phyloP scores from a whole-genome alignment of 2,329 filamentous ascomycete genomes.

The Chrysosporium keratinophilum region DNA sequence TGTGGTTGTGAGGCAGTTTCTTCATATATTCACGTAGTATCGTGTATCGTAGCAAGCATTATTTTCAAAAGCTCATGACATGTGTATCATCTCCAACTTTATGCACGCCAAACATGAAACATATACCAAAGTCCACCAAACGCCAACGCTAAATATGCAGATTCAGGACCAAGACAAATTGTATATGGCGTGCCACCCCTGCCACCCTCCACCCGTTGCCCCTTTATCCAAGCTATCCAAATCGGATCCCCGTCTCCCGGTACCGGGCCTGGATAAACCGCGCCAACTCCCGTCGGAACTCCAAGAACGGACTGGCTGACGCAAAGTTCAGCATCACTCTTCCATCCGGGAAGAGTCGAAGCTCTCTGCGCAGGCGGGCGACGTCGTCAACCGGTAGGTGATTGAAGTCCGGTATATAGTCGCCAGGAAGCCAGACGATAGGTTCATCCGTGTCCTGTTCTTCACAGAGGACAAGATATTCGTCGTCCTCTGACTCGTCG shows the following conservation, averaged over 20 bases:
- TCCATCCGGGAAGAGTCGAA: conserved; percentile 2
- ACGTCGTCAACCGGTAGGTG: background rate
- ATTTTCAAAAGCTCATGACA: too few species aligned
- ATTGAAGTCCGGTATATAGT: conserved; percentile 5
- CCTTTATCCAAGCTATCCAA: background rate
- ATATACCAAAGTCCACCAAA: too few species aligned
- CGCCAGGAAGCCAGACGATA: background rate
- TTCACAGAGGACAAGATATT: background rate
- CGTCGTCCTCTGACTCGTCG: conserved; percentile 2
- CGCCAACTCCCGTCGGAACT: background rate
- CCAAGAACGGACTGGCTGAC: conserved; percentile 3
- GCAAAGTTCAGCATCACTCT: background rate
- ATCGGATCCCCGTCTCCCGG: background rate
- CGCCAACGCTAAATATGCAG: too few species aligned
- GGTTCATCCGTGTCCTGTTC: background rate
- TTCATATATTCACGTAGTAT: too few species aligned
- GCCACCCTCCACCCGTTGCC: too few species aligned
- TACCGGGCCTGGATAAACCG: background rate
- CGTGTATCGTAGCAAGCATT: too few species aligned
- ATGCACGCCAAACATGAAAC: too few species aligned
- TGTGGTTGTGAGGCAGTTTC: too few species aligned
- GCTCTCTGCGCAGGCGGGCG: conserved; percentile 7
- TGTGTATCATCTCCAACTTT: too few species aligned
- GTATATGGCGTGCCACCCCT: too few species aligned
- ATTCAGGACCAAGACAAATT: too few species aligned